These are phyloP conservation scores for Melanogaster broomeanus DNA, from an alignment of 768 basidiomycete species.

Conservation along the genomic window DNA sequence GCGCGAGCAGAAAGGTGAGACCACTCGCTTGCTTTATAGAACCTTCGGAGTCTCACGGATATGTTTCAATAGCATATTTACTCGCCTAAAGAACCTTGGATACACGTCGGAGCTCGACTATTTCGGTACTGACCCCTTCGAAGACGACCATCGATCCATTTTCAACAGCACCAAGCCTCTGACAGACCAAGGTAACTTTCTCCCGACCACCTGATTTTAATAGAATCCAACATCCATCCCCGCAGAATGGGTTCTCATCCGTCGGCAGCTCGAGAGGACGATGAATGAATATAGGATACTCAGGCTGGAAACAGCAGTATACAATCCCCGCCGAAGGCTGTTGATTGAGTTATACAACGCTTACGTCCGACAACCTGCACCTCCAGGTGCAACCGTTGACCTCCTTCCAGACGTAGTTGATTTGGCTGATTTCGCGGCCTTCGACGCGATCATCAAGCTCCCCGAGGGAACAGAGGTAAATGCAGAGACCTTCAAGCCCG, in stretches of 20 bases:
- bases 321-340: constrained; percentile 3
- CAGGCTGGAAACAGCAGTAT: not conserved
- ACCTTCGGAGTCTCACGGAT: not conserved
- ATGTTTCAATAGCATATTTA: constrained; percentile 6
- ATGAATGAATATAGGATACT: not conserved
- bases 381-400: too few species aligned
- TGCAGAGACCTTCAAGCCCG: too few species aligned
- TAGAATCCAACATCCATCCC: not conserved
- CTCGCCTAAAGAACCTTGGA: constrained; percentile 4
- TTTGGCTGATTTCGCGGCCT: too few species aligned
- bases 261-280: not conserved
- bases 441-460: too few species aligned
- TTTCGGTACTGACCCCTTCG: not conserved
- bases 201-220: too few species aligned
- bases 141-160: not conserved
- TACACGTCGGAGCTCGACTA: constrained; percentile 2
- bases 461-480: too few species aligned
- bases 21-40: not conserved
- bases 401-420: not conserved
- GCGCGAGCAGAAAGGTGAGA: not conserved
- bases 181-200: constrained; percentile 9
- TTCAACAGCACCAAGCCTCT: constrained; percentile 12
- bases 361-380: too few species aligned
- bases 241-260: constrained; percentile 13
- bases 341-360: constrained; percentile 7